Evolutionary conservation across 306 rosid genomes (phyloP).

Genomic region (Dryas alaskensis): DNA sequence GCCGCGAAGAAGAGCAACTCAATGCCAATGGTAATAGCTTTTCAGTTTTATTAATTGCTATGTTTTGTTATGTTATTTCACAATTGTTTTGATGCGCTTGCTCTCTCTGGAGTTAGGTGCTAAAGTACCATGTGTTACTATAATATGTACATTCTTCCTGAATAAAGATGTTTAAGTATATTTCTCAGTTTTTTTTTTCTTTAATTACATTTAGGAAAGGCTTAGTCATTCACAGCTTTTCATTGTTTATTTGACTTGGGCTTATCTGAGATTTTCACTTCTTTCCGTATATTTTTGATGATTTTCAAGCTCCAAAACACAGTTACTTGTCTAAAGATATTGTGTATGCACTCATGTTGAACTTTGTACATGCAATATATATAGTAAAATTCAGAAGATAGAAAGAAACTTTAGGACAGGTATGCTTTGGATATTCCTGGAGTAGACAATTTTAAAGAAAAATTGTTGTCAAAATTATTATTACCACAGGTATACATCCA

Average conservation of each 20-base stretch:
- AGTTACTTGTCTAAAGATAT: neutral
- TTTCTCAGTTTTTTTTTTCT: neutral
- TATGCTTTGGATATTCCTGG: neutral
- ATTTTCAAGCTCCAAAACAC: neutral
- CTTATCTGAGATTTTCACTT: neutral
- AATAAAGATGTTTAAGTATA: neutral
- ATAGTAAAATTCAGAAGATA: no score
- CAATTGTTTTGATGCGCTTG: neutral
- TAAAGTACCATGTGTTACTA: neutral
- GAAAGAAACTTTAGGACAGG: neutral
- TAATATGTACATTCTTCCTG: neutral
- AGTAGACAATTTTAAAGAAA: no score
- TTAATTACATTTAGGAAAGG: neutral
- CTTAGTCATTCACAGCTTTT: neutral
- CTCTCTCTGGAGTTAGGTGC: neutral
- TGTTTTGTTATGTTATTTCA: neutral
- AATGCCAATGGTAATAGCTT: slow-evolving; percentile 52
- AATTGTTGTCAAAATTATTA: no score
- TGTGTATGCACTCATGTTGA: neutral
- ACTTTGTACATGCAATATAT: neutral
- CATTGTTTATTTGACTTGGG: no score
- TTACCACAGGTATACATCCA: neutral
- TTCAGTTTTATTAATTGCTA: slow-evolving; percentile 6
- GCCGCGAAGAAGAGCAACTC: slow-evolving; percentile 52
- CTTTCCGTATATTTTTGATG: neutral